Evolutionary conservation across 495 filamentous ascomycete genomes (phyloP).

Genomic region (Ascodesmis nigricans): DNA sequence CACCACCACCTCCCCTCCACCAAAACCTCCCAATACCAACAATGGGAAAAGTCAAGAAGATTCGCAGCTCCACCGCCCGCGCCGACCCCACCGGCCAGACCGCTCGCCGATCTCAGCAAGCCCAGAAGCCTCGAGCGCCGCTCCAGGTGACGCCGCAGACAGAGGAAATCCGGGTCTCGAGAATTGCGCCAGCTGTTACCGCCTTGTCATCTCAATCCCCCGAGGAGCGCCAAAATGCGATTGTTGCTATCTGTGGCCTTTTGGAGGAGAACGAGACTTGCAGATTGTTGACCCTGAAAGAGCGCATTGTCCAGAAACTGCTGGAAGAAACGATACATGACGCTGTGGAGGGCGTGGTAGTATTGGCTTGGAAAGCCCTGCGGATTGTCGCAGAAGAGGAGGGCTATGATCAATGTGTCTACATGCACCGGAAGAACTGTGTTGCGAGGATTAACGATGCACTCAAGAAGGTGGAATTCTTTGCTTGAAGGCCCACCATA

Average conservation of each 20-base stretch:
- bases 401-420: constrained; percentile 38
- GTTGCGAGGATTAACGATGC: constrained; percentile 22
- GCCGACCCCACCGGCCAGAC: too few relatives aligned
- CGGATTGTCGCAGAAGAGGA: constrained; percentile 35
- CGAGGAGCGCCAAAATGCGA: constrained; percentile 31
- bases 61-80: too few relatives aligned
- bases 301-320: constrained; percentile 36
- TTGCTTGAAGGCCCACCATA: not conserved
- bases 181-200: constrained; percentile 34
- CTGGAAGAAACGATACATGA: constrained; percentile 39
- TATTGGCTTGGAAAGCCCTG: constrained; percentile 39
- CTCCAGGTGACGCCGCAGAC: constrained; percentile 3
- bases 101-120: too few relatives aligned
- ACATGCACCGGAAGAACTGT: constrained; percentile 35
- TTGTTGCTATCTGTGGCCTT: constrained; percentile 30
- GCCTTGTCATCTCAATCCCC: constrained; percentile 33
- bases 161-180: constrained; percentile 30
- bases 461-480: constrained; percentile 2
- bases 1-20: too few relatives aligned
- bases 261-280: constrained; percentile 36
- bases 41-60: too few relatives aligned
- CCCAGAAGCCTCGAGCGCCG: constrained; percentile 5
- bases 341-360: constrained; percentile 32
- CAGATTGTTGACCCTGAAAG: constrained; percentile 35
- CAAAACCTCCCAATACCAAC: too few relatives aligned